Conservation (phyloP, 495 filamentous ascomycete species). For the Mycothermus thermophilus region DNA sequence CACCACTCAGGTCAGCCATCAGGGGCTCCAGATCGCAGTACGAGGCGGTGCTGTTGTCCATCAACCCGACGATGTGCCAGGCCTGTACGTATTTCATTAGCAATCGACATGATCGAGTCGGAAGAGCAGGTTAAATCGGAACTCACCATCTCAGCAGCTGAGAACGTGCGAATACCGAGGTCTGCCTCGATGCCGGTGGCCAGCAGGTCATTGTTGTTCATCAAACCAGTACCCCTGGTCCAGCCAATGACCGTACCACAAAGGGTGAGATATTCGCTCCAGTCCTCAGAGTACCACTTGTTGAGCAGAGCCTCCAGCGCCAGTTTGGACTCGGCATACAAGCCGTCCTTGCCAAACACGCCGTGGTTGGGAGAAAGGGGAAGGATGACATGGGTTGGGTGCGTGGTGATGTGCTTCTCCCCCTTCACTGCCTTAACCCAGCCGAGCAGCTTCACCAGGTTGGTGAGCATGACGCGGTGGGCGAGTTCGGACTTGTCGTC, state of each 20-base stretch:
- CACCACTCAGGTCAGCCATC: conserved; percentile 84
- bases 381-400: conserved; percentile 80
- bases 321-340: conserved; percentile 90
- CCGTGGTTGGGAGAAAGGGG: conserved; percentile 91
- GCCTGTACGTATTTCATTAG: too few relatives aligned
- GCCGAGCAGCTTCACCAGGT: conserved; percentile 73
- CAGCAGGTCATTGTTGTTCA: conserved; percentile 87
- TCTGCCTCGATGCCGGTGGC: conserved; percentile 84
- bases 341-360: conserved; percentile 84
- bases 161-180: conserved; percentile 87
- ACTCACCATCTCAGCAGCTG: conserved; percentile 91
- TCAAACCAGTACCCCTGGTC: conserved; percentile 89
- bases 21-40: conserved; percentile 82
- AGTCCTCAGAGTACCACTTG: conserved; percentile 85
- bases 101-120: too few relatives aligned
- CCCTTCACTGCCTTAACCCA: conserved; percentile 71
- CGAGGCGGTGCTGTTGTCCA: conserved; percentile 74
- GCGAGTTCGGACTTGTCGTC: conserved; percentile 90
- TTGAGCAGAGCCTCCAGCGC: conserved; percentile 87
- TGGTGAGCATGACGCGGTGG: conserved; percentile 93
- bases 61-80: conserved; percentile 86
- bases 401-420: conserved; percentile 65
- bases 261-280: conserved; percentile 84
- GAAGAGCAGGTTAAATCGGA: too few relatives aligned
- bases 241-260: conserved; percentile 91